Evolutionary conservation across 371 early-diverging fungal genomes (phyloP).

Genomic region (Apophysomyces trapeziformis): DNA sequence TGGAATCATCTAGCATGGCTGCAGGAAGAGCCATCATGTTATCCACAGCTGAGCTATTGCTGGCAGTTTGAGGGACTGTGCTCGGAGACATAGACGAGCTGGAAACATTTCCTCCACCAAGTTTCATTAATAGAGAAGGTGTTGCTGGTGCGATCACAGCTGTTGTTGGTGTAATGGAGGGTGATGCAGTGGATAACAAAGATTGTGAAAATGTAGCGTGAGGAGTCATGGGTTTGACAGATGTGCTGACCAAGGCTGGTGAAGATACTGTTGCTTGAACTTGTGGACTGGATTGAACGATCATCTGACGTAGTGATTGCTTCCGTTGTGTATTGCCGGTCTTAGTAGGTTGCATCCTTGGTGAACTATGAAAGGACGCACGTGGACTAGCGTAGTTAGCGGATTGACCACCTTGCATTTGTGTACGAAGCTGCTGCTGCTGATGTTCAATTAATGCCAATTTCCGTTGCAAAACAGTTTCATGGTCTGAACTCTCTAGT

Average conservation of each 20-base stretch:
- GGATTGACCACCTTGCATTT: conserved; percentile 15
- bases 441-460: conserved; percentile 53
- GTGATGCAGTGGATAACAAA: background rate
- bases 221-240: conserved; percentile 29
- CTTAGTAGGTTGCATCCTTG: conserved; percentile 5
- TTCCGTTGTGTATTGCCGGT: background rate
- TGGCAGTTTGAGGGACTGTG: conserved; percentile 1
- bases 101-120: conserved; percentile 47
- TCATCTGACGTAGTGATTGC: conserved; percentile 17
- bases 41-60: conserved; percentile 29
- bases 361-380: conserved; percentile 8
- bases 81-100: conserved; percentile 21
- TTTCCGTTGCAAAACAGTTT: conserved; percentile 38
- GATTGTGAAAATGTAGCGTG: conserved; percentile 16
- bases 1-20: conserved; percentile 35
- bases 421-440: conserved; percentile 51
- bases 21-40: conserved; percentile 44
- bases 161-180: background rate
- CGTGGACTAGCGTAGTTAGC: conserved; percentile 9
- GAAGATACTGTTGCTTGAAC: conserved; percentile 9
- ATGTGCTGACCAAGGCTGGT: conserved; percentile 1
- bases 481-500: conserved; percentile 30
- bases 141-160: conserved; percentile 56
- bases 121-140: conserved; percentile 67
- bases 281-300: conserved; percentile 25